Evolutionary conservation across 2,329 filamentous ascomycete species (phyloP).

Genomic region (Aureobasidium melanogenum): DNA sequence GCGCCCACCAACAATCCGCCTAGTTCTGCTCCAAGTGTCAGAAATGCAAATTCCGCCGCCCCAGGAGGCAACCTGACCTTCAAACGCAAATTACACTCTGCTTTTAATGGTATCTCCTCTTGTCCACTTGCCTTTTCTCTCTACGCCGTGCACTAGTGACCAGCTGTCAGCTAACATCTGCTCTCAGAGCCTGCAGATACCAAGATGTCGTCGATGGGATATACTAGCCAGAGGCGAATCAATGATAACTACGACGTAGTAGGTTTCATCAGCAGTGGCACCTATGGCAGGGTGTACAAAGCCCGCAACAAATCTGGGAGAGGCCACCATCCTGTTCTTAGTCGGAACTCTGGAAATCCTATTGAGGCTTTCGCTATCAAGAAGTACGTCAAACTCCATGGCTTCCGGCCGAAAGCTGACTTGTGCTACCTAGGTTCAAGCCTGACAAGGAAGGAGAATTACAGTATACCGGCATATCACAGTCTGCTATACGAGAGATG

Average conservation of each 20-base stretch:
- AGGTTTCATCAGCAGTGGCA: conserved; percentile 95
- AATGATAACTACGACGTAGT: conserved; percentile 92
- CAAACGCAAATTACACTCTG: conserved; percentile 28
- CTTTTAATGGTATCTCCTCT: conserved; percentile 30
- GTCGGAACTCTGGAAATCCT: conserved; percentile 17
- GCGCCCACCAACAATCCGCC: conserved; percentile 10
- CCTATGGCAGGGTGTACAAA: conserved; percentile 97
- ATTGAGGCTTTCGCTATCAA: conserved; percentile 92
- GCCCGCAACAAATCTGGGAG: conserved; percentile 67
- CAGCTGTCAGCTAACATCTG: neutral
- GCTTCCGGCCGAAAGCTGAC: neutral
- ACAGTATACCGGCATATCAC: conserved; percentile 94
- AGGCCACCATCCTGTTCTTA: conserved; percentile 17
- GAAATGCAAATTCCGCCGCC: conserved; percentile 9
- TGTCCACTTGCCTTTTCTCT: neutral
- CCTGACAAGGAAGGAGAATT: conserved; percentile 97
- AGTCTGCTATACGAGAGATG: conserved; percentile 96
- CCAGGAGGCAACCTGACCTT: conserved; percentile 8
- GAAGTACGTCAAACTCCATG: conserved; percentile 50
- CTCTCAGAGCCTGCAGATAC: conserved; percentile 7
- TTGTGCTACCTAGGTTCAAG: conserved; percentile 56
- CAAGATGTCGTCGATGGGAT: conserved; percentile 23
- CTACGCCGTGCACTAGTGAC: neutral
- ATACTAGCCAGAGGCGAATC: conserved; percentile 71
- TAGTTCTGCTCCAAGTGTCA: conserved; percentile 6